Base-by-base conservation (phyloP, 345 rosid species). In the Mallotus nudiflorus region DNA sequence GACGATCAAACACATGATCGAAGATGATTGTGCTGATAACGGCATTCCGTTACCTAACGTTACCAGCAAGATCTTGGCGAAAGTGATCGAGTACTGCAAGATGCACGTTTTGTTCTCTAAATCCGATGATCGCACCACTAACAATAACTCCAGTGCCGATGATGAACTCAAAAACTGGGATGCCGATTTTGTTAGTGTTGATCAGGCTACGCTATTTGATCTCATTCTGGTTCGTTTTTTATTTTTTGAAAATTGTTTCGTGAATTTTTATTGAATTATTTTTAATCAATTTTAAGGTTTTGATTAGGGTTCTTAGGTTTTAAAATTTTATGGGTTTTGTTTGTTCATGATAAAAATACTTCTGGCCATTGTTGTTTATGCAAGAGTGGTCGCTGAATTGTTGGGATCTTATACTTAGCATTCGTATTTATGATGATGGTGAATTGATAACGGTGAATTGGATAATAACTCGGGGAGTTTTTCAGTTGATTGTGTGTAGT, bases 11-110 rank as follows among this genome's bases (percentile, higher is more conserved):
- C 70, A 64, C 56, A 63, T 68, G 77, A 72, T 71, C 25, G 71
- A 75, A 44, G 79, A 70, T 65, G 75, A 65, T 25, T 69, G 79
- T 65, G 69, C 80, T 16, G 74, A 73, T 19, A 56, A 31, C 58
- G 74, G 66, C 3, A 77, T 77, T 44, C 74, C 77, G 11, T 49
- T 77, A 9, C 74, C 77, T 12, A 77, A 68, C 65, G 73, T 77
- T 6, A 77, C 74, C 11, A 58, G 81, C 66, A 64, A 73, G 73
- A 73, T 73, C 67, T 46, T 77, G 53, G 68, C 74, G 12, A 77
- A 72, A 61, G 77, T 77, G 19, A 73, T 77, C 39, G 81, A 77
- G 67, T 77, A 73, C 63, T 77, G 81, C 64, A 73, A 77, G 71
- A 77, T 68, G 58, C 81, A 77, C 67, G 77, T 77, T 20, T 77